Evolutionary conservation across 768 basidiomycete genomes (phyloP), one percentile per base, ranked within the genome.

Genomic region (Xerocomus brunneocitrinus): DNA sequence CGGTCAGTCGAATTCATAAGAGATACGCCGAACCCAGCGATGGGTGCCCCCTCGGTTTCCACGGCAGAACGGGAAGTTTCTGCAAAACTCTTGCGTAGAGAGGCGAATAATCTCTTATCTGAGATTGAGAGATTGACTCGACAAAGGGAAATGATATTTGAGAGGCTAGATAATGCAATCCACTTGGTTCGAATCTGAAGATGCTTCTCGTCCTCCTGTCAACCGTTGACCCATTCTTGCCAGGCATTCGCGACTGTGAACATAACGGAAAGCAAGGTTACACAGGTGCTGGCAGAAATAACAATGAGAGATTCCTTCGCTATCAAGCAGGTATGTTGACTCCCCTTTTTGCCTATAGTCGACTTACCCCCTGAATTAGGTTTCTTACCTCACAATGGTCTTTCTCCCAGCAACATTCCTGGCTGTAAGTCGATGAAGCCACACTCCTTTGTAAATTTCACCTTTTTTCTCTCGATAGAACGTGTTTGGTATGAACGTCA

Each of bases 201-300:
- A 13, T 8, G 14, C 31, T 24, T 41, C 45, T 44, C 24, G 16
- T n/a, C 4, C 12, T 48, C 45, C 6, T 6, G 25, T 8, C 19
- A 24, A 3, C 2, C n/a, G 27, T 25, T 58, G 30, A 50, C 22
- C 8, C 13, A 30, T 25, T 40, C 16, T 48, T 8, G 19, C 13
- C 48, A 84, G 83, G 78, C 79, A 4, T 81, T 83, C 56, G 79
- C 77, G 50, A 78, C 71, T 24, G 78, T 79, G 32, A 79, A 76
- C 48, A 79, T 83, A 40, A 64, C 62, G 5, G 81, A 84, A 47
- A 81, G 76, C 45, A 57, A 53, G 38, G 50, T 30, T 28, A 55
- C 31, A 24, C 38, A 52, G 30, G 7, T 6, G 8, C 36, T 63
- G 22, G 54, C 45, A 28, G 35, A 46, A 36, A 4, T 36, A 31